Conservation (phyloP, 2,329 filamentous ascomycete species). For the Talaromyces sp. region DNA sequence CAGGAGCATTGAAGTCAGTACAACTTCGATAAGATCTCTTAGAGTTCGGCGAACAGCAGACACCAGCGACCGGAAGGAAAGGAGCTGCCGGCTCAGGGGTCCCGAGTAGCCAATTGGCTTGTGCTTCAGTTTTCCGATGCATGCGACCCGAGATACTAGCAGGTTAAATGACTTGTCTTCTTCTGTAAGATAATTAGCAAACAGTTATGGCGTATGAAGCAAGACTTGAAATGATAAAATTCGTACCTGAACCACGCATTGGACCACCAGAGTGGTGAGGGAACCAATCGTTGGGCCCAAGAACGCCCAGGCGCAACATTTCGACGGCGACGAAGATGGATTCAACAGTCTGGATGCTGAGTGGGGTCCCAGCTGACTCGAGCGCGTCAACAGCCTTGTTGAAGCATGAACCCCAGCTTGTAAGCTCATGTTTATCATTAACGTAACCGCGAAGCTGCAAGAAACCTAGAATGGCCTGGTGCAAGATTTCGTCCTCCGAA, state of each 20-base stretch:
- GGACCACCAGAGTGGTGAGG: slow-evolving; percentile 53
- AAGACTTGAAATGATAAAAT: slow-evolving; percentile 2
- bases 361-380: background rate
- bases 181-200: slow-evolving; percentile 44
- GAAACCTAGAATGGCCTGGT: slow-evolving; percentile 82
- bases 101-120: slow-evolving; percentile 87
- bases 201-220: slow-evolving; percentile 1
- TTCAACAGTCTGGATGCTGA: slow-evolving; percentile 42
- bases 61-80: slow-evolving; percentile 80
- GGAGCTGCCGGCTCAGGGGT: slow-evolving; percentile 81
- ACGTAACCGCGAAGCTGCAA: slow-evolving; percentile 84
- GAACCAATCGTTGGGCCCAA: slow-evolving; percentile 67
- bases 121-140: slow-evolving; percentile 76
- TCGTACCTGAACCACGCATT: slow-evolving; percentile 50
- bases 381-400: slow-evolving; percentile 56
- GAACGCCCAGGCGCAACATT: slow-evolving; percentile 69
- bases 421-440: slow-evolving; percentile 71
- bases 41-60: slow-evolving; percentile 72
- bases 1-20: slow-evolving; percentile 74
- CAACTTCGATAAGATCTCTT: slow-evolving; percentile 78
- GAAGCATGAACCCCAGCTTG: slow-evolving; percentile 76
- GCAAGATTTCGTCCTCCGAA: slow-evolving; percentile 65
- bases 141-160: slow-evolving; percentile 80
- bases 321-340: slow-evolving; percentile 79
- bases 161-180: slow-evolving; percentile 74